Evolutionary conservation across 2,329 filamentous ascomycete genomes (phyloP), one percentile per base, ranked within the genome.

Genomic region (Botrytis aclada): DNA sequence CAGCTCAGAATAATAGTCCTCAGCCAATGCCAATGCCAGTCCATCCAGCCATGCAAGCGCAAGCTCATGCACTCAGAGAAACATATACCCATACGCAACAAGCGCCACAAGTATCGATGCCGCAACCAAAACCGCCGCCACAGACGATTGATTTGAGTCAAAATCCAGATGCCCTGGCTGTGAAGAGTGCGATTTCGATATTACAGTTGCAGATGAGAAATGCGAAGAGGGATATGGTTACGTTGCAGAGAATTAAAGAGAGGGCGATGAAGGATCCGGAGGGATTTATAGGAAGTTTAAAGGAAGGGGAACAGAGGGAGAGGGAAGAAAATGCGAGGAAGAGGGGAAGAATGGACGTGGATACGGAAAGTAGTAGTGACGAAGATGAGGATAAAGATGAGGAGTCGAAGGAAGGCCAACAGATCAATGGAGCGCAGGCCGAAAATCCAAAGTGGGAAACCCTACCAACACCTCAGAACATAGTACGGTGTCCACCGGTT

Each of bases 131-230:
- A 22, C 85, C 86, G 0, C 82, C 84, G 58, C 85, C 86, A 0
- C 82, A 84, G 61, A 84, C 88, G 62, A 84, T 91, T 73, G 85
- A 87, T 77, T 89, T 90, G 74, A 85, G 88, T 76, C 82, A 83
- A 72, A 97, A 97, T 80, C 90, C 93, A 12, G 95, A 98, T 84
- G 94, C 92, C 37, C 91, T 98, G 74, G 95, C 95, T 8, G 86
- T 98, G 74, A 90, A 92, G 76, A 93, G 92, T 39, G 93, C 95
- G 63, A 94, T 98, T 74, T 92, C 93, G 14, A 90, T 97, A 69
- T 85, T 98, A 64, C 94, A 97, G 83, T 86, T 97, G 76, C 95
- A 98, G 84, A 90, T 90, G 76, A 89, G 91, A 79, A 92, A 92
- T 80, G 93, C 93, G 58, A 85, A 90, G 67, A 87, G 88, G 64